A percentile compares a stretch with the other conserved stretches of the same genome.
phyloP scores from a whole-genome alignment of 176 grass and related monocot species.

The Sorghum bicolor region Sorghum_bicolor_NCBIv3 NC_012870.2:14439001-14439500 shows the following conservation, averaged over 20 bases:
- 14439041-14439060: not conserved
- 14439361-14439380: too few relatives aligned
- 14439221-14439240: not conserved
- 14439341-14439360: too few relatives aligned
- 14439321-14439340: too few relatives aligned
- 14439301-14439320: too few relatives aligned
- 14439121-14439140: not conserved
- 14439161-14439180: constrained; percentile 6
- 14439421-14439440: too few relatives aligned
- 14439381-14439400: too few relatives aligned
- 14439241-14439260: not conserved
- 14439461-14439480: too few relatives aligned
- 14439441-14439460: too few relatives aligned
- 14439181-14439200: constrained; percentile 29
- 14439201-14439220: not conserved
- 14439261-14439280: not conserved
- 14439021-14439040: constrained; percentile 38
- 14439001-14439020: too few relatives aligned
- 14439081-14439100: not conserved
- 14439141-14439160: not conserved
- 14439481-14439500: too few relatives aligned
- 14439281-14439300: too few relatives aligned
- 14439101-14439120: not conserved
- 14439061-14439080: not conserved
- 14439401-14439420: too few relatives aligned